Evolutionary conservation across 495 filamentous ascomycete genomes (phyloP).

Genomic region (Talaromyces adpressus): DNA sequence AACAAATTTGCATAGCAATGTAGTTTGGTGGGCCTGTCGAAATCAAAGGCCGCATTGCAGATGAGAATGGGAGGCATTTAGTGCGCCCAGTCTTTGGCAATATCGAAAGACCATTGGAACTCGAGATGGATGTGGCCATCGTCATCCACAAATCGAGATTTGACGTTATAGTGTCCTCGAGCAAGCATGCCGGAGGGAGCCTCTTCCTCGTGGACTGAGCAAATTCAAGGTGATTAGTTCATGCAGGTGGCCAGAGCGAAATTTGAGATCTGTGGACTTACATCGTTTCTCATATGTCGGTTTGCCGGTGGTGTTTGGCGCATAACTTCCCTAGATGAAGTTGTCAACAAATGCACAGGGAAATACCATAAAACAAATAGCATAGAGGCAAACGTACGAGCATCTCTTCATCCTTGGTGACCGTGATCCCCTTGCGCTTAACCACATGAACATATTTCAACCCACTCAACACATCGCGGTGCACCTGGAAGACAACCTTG

Average conservation of each 20-base stretch:
- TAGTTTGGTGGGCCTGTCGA: background rate
- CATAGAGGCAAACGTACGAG: slow-evolving; percentile 52
- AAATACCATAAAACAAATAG: background rate
- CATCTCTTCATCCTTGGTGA: slow-evolving; percentile 94
- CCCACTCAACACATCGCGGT: slow-evolving; percentile 90
- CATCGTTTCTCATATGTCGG: slow-evolving; percentile 84
- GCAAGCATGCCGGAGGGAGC: slow-evolving; percentile 84
- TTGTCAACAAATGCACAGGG: background rate
- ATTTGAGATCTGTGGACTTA: slow-evolving; percentile 38
- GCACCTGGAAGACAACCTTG: slow-evolving; percentile 87
- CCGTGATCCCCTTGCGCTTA: slow-evolving; percentile 74
- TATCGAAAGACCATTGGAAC: slow-evolving; percentile 93
- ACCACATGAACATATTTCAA: slow-evolving; percentile 92
- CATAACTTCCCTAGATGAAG: slow-evolving; percentile 67
- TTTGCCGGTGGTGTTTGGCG: slow-evolving; percentile 79
- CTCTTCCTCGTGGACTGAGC: slow-evolving; percentile 74
- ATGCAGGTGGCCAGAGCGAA: background rate
- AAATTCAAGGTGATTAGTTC: background rate
- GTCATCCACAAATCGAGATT: slow-evolving; percentile 85
- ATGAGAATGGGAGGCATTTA: background rate
- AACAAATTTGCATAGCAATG: background rate
- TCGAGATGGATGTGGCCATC: slow-evolving; percentile 77
- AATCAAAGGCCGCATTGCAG: too few relatives aligned
- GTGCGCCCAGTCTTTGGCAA: slow-evolving; percentile 77
- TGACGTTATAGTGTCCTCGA: slow-evolving; percentile 78